A percentile compares a stretch with the other conserved stretches of the same genome.
These are phyloP conservation scores for Kwoniella dendrophila DNA, from an alignment of 768 basidiomycete genomes.

Conservation along the genomic window DNA sequence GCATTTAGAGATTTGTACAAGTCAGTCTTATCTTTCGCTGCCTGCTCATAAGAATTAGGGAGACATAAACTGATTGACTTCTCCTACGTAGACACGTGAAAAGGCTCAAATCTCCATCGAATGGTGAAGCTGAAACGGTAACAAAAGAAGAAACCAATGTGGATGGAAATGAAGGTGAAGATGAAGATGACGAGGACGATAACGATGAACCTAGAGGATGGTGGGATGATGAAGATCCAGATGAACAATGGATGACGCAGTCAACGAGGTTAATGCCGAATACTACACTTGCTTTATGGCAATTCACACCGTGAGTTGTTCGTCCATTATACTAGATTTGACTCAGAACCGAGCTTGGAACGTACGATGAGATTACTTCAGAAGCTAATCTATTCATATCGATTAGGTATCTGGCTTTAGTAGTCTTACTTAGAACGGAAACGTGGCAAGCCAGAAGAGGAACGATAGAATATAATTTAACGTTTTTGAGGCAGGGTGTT, in stretches of 20 bases:
- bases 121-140: slow-evolving; percentile 8
- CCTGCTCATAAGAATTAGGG: background rate
- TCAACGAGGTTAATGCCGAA: slow-evolving; percentile 45
- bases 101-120: background rate
- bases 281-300: slow-evolving; percentile 52
- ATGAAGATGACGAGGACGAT: slow-evolving; percentile 21
- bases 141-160: slow-evolving; percentile 10
- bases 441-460: slow-evolving; percentile 48
- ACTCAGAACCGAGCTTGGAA: slow-evolving; percentile 3
- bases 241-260: slow-evolving; percentile 48
- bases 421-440: slow-evolving; percentile 49
- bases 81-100: background rate
- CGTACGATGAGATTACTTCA: too few species aligned
- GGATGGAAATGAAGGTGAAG: slow-evolving; percentile 7
- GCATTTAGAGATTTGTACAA: slow-evolving; percentile 83
- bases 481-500: slow-evolving; percentile 52
- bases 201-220: slow-evolving; percentile 37
- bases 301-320: slow-evolving; percentile 53
- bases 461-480: slow-evolving; percentile 55
- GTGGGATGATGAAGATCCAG: slow-evolving; percentile 52
- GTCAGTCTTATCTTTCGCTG: slow-evolving; percentile 58
- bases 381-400: too few species aligned
- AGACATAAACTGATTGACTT: background rate
- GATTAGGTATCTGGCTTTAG: slow-evolving; percentile 45
- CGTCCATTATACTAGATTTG: background rate